Evolutionary conservation across 306 rosid genomes (phyloP).

Genomic region (Spatholobus suberectus): DNA sequence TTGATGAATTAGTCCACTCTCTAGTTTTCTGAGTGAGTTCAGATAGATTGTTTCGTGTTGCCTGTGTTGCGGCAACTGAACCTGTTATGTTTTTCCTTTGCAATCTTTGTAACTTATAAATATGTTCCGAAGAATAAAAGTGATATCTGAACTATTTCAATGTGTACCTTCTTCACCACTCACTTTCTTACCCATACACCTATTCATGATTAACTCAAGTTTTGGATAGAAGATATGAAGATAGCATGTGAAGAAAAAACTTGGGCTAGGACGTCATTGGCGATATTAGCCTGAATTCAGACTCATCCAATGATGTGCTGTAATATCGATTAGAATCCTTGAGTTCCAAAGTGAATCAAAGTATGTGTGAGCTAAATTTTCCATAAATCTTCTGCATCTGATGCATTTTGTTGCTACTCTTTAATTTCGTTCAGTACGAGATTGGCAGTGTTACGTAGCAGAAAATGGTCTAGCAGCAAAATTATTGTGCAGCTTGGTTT

Average conservation of each 20-base stretch:
- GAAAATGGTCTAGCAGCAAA: not conserved
- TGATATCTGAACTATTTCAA: not conserved
- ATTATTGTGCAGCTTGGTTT: not conserved
- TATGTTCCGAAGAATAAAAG: conserved; percentile 38
- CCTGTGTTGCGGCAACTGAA: not conserved
- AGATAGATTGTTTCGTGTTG: conserved; percentile 28
- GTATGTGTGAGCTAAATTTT: not conserved
- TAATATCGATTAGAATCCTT: not conserved
- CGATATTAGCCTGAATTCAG: too few relatives aligned
- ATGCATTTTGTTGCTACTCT: not conserved
- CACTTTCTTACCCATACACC: too few relatives aligned
- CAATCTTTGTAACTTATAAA: conserved; percentile 9
- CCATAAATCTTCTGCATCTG: not conserved
- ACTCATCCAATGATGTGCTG: not conserved
- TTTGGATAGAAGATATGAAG: too few relatives aligned
- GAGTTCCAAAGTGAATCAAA: too few relatives aligned
- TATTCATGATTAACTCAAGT: too few relatives aligned
- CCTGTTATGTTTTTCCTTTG: conserved; percentile 5
- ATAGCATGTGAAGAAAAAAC: too few relatives aligned
- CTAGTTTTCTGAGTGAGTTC: conserved; percentile 16
- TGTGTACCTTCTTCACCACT: too few relatives aligned
- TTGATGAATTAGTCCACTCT: not conserved
- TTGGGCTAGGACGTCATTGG: too few relatives aligned
- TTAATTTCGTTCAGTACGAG: not conserved
- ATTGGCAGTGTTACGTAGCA: not conserved